These are phyloP conservation scores for Plenodomus tracheiphilus DNA, from an alignment of 2,329 filamentous ascomycete species.

Conservation along the genomic window DNA sequence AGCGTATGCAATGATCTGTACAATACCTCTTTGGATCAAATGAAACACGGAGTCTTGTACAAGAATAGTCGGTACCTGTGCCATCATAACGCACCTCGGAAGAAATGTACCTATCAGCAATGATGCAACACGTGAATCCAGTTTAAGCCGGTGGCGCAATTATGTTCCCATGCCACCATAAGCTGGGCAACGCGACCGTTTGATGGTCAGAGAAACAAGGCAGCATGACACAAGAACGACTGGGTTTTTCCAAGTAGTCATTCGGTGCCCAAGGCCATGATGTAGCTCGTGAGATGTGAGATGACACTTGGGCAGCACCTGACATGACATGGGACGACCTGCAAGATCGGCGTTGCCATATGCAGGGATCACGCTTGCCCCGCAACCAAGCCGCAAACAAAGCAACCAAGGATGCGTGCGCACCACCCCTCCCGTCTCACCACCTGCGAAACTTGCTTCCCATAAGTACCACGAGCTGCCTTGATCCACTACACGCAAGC, in stretches of 20 bases:
- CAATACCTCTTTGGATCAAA: too few relatives aligned
- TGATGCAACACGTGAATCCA: not conserved
- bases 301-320: conserved; percentile 4
- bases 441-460: conserved; percentile 8
- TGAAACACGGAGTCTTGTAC: not conserved
- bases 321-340: not conserved
- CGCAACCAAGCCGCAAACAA: conserved; percentile 24
- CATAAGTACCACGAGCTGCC: conserved; percentile 8
- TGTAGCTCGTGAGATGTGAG: conserved; percentile 24
- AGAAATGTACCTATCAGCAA: not conserved
- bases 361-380: conserved; percentile 27
- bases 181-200: not conserved
- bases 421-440: conserved; percentile 11
- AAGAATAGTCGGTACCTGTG: not conserved
- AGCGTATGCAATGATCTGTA: not conserved
- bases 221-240: not conserved
- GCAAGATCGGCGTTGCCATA: conserved; percentile 17
- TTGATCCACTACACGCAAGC: conserved; percentile 1
- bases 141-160: too few relatives aligned
- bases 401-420: conserved; percentile 10
- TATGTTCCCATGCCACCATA: not conserved
- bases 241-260: not conserved
- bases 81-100: not conserved
- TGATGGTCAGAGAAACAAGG: not conserved
- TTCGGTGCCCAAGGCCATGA: not conserved